A percentile compares a stretch with the other conserved stretches of the same genome.
Conservation (phyloP, 2,329 filamentous ascomycete species). For the Fusarium neocosmosporiellum region DNA sequence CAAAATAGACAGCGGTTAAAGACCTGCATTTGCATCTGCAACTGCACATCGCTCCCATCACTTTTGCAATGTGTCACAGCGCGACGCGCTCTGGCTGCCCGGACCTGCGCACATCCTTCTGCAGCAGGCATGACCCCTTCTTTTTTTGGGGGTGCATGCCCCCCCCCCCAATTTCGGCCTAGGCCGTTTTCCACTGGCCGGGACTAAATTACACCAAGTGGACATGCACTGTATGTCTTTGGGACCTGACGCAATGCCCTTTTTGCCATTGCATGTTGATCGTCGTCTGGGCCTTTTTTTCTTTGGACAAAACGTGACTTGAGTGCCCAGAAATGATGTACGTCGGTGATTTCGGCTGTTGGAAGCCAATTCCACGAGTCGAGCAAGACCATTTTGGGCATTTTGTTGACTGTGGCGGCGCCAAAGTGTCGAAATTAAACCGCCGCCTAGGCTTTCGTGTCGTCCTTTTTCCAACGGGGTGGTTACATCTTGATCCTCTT, state of each 20-base stretch:
- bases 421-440: slow-evolving; percentile 1
- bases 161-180: background rate
- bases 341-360: slow-evolving; percentile 3
- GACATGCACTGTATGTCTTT: slow-evolving; percentile 18
- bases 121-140: background rate
- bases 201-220: slow-evolving; percentile 1
- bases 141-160: background rate
- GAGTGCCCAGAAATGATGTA: slow-evolving; percentile 23
- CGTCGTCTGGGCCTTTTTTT: slow-evolving; percentile 9
- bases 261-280: slow-evolving; percentile 22
- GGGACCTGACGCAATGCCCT: slow-evolving; percentile 7
- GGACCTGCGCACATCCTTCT: background rate
- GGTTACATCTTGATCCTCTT: background rate
- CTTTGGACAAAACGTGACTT: slow-evolving; percentile 16
- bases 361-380: background rate
- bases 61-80: slow-evolving; percentile 24
- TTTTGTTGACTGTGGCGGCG: background rate
- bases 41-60: background rate
- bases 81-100: slow-evolving; percentile 1
- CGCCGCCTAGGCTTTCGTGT: slow-evolving; percentile 7
- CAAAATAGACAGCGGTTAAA: background rate
- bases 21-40: slow-evolving; percentile 4
- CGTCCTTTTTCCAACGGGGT: background rate
- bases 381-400: background rate
- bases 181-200: background rate